Percentiles rank a stretch among this genome's conserved stretches.
These are phyloP conservation scores for Irpex sp. DNA, from an alignment of 1,284 basidiomycete genomes.

Conservation along the genomic window DNA sequence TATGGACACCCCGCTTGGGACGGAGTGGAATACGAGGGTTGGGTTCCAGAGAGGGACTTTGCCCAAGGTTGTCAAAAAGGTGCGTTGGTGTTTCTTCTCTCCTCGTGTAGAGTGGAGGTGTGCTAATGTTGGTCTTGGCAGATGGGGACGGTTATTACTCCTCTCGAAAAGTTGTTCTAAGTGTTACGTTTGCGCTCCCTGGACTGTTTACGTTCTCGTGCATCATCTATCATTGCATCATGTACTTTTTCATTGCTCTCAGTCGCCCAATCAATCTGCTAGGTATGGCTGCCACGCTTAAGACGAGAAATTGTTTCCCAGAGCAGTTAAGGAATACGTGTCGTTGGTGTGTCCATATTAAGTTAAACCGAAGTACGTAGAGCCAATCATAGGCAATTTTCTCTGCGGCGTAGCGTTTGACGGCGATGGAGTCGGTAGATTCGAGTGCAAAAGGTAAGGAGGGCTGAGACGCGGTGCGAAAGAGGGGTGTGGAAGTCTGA, in stretches of 20 bases:
- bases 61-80: conserved; percentile 85
- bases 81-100: conserved; percentile 27
- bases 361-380: no score
- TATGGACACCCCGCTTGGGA: conserved; percentile 79
- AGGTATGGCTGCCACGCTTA: no score
- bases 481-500: no score
- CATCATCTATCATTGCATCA: neutral
- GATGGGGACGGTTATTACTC: conserved; percentile 28
- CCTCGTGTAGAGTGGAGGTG: neutral
- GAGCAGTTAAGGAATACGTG: no score
- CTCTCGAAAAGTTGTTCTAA: conserved; percentile 24
- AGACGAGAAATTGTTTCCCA: no score
- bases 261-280: no score
- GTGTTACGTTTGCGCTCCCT: neutral
- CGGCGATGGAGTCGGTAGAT: no score
- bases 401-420: no score
- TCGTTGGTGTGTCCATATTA: no score
- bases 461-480: no score
- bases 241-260: neutral
- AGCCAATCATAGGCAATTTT: no score
- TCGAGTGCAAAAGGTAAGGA: no score
- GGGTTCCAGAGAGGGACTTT: conserved; percentile 83
- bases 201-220: neutral
- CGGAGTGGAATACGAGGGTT: conserved; percentile 93
- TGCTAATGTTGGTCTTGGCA: conserved; percentile 8